phyloP scores from a whole-genome alignment of 106 monocot species.

The Platanthera guangdongensis region DNA sequence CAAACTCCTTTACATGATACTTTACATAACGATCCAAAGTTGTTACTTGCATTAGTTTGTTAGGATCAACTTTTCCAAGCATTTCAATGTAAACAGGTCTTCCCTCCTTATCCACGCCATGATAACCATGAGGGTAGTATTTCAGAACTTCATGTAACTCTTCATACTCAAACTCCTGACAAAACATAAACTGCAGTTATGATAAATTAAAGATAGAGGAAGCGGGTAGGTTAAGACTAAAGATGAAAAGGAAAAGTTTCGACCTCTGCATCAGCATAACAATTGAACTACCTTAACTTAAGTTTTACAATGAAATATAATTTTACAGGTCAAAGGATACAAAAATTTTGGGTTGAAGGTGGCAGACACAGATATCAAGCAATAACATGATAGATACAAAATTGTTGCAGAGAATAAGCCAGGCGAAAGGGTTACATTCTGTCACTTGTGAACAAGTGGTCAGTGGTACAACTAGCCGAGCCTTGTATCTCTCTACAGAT shows the following conservation, averaged over 20 bases:
- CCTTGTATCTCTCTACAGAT: too few species aligned
- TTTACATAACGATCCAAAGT: conserved; percentile 57
- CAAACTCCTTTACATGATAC: conserved; percentile 68
- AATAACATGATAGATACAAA: background rate
- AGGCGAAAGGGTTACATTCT: too few species aligned
- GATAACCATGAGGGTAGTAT: conserved; percentile 69
- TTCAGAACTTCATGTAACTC: conserved; percentile 47
- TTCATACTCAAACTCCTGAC: conserved; percentile 54
- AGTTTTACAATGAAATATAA: background rate
- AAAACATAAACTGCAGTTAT: conserved; percentile 1
- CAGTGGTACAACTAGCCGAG: too few species aligned
- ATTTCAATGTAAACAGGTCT: conserved; percentile 67
- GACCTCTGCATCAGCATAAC: background rate
- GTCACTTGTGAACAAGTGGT: too few species aligned
- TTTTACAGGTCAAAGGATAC: background rate
- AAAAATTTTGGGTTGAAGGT: background rate
- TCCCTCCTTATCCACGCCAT: conserved; percentile 72
- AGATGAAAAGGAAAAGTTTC: background rate
- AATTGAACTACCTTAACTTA: background rate
- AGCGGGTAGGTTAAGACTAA: background rate
- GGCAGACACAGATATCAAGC: background rate
- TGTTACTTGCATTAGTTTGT: conserved; percentile 72
- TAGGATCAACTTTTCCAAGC: conserved; percentile 57
- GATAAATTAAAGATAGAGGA: background rate
- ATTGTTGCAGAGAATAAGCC: background rate